Evolutionary conservation across 176 grass and related monocot species (phyloP).

Genomic region (Ensete glaucum): DNA sequence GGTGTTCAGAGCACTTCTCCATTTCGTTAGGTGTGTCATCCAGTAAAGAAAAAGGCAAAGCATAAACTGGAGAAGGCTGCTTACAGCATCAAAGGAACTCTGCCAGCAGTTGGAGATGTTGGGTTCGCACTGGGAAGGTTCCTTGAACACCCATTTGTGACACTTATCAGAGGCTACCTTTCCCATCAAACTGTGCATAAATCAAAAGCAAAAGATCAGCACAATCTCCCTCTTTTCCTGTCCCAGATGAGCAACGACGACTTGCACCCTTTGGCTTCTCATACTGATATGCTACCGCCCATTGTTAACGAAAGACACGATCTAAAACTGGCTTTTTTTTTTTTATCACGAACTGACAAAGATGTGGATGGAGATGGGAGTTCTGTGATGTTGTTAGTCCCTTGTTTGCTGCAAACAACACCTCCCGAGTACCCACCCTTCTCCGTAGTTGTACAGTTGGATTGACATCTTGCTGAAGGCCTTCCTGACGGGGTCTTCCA

Average conservation of each 20-base stretch:
- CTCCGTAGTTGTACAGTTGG: constrained; percentile 99
- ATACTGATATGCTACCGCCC: too few relatives aligned
- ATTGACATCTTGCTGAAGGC: constrained; percentile 99
- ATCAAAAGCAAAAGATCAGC: background rate
- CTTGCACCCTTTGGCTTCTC: too few relatives aligned
- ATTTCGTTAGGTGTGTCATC: background rate
- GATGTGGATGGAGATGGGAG: too few relatives aligned
- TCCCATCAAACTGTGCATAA: constrained; percentile 75
- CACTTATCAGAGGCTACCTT: constrained; percentile 99
- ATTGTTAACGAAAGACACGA: too few relatives aligned
- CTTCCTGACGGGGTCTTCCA: constrained; percentile 74
- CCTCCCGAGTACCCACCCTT: constrained; percentile 99
- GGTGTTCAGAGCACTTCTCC: background rate
- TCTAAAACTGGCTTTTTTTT: too few relatives aligned
- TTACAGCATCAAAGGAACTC: constrained; percentile 99
- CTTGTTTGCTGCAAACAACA: constrained; percentile 24
- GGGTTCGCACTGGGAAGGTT: constrained; percentile 98
- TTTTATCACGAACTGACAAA: too few relatives aligned
- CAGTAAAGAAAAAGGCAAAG: background rate
- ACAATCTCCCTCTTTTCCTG: too few relatives aligned
- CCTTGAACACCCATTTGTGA: constrained; percentile 99
- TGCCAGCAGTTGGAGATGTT: constrained; percentile 99
- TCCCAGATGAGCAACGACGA: too few relatives aligned
- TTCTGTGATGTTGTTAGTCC: too few relatives aligned
- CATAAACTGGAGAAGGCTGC: constrained; percentile 17